Conservation (phyloP, 495 filamentous ascomycete genomes). For the Talaromyces thailandensis region DNA sequence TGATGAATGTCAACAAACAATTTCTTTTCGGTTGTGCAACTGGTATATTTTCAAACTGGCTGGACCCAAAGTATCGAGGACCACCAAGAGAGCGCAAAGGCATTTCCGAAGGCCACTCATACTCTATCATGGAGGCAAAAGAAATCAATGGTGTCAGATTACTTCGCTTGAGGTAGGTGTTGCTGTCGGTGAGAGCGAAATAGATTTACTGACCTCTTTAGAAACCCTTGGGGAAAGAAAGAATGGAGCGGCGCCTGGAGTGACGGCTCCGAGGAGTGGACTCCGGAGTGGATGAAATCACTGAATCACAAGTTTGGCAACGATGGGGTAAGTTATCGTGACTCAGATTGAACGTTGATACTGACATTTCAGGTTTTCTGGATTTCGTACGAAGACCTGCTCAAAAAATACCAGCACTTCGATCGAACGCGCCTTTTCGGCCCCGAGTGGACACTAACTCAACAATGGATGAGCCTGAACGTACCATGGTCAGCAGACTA, state of each 20-base stretch:
- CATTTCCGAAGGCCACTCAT: conserved; percentile 75
- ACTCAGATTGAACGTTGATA: background rate
- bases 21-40: conserved; percentile 83
- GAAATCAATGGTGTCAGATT: conserved; percentile 70
- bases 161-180: conserved; percentile 52
- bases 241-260: conserved; percentile 83
- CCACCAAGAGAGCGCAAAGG: conserved; percentile 52
- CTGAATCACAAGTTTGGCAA: conserved; percentile 80
- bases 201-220: conserved; percentile 11
- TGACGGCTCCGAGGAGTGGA: conserved; percentile 90
- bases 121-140: conserved; percentile 75
- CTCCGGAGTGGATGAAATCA: conserved; percentile 72
- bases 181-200: background rate
- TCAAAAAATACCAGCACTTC: conserved; percentile 73
- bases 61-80: conserved; percentile 29
- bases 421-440: conserved; percentile 86
- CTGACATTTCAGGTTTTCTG: conserved; percentile 45
- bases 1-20: conserved; percentile 75
- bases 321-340: conserved; percentile 49
- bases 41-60: conserved; percentile 51
- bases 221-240: conserved; percentile 80
- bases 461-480: conserved; percentile 75
- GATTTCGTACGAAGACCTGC: conserved; percentile 71
- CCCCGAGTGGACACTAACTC: conserved; percentile 70
- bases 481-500: conserved; percentile 85